Evolutionary conservation across 1,284 basidiomycete genomes (phyloP).

Genomic region (Bondarzewia mesenterica): DNA sequence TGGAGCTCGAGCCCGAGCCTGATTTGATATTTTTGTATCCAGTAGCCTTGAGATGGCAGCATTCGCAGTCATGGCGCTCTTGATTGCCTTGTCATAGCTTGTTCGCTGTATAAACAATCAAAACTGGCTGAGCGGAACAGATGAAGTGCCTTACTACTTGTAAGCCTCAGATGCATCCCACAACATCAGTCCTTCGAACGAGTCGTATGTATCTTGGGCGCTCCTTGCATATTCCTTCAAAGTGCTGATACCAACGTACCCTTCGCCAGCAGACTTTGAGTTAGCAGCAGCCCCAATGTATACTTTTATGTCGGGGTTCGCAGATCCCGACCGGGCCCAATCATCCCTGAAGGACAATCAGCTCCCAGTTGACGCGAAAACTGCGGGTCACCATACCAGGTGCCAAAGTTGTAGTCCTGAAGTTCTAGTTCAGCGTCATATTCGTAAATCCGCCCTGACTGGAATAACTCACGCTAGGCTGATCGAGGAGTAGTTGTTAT

Average conservation of each 20-base stretch:
- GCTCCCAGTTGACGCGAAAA: neutral
- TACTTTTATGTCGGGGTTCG: constrained; percentile 49
- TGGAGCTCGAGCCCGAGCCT: too few relatives aligned
- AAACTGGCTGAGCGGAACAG: neutral
- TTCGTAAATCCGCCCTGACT: neutral
- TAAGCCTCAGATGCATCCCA: constrained; percentile 23
- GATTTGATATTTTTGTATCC: neutral
- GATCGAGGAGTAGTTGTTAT: constrained; percentile 48
- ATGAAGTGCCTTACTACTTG: constrained; percentile 16
- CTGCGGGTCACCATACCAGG: constrained; percentile 24
- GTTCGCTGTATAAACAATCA: constrained; percentile 14
- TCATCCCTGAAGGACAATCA: constrained; percentile 34
- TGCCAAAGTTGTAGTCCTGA: constrained; percentile 31
- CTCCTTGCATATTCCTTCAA: constrained; percentile 33
- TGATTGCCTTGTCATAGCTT: constrained; percentile 22
- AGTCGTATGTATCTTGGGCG: constrained; percentile 39
- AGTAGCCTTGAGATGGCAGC: neutral
- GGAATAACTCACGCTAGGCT: constrained; percentile 11
- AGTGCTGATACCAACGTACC: constrained; percentile 41
- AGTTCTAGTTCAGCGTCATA: neutral
- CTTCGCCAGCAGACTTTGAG: constrained; percentile 33
- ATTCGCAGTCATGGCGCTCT: constrained; percentile 9
- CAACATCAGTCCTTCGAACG: constrained; percentile 63
- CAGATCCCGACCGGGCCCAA: constrained; percentile 48
- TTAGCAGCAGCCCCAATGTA: constrained; percentile 53